Evolutionary conservation across 2,329 filamentous ascomycete genomes (phyloP).

Genomic region (Colletotrichum lupini): DNA sequence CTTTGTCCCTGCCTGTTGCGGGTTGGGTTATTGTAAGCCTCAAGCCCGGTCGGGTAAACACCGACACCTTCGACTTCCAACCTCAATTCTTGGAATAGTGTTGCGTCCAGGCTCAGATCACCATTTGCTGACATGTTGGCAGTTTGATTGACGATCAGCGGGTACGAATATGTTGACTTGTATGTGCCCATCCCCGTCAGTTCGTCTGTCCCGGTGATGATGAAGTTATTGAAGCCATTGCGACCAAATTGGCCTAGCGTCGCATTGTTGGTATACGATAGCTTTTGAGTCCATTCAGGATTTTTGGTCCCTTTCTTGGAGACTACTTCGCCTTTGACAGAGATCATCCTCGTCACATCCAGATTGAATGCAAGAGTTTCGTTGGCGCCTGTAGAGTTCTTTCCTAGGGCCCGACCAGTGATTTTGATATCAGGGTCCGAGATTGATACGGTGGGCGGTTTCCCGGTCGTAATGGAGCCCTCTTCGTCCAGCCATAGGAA

Average conservation of each 20-base stretch:
- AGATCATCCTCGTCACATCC: conserved; percentile 64
- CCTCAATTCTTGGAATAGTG: conserved; percentile 54
- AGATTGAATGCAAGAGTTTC: conserved; percentile 70
- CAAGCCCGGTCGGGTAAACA: conserved; percentile 68
- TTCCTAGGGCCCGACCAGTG: conserved; percentile 56
- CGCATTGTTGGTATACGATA: conserved; percentile 67
- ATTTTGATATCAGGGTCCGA: conserved; percentile 59
- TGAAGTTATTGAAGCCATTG: conserved; percentile 44
- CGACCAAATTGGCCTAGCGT: conserved; percentile 39
- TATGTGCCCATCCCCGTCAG: conserved; percentile 41
- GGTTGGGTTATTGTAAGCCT: conserved; percentile 59
- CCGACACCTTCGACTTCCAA: conserved; percentile 50
- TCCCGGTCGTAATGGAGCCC: conserved; percentile 63
- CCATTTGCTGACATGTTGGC: conserved; percentile 54
- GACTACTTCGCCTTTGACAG: conserved; percentile 61
- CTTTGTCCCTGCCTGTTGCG: conserved; percentile 25
- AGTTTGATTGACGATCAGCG: conserved; percentile 67
- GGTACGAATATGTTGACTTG: conserved; percentile 64
- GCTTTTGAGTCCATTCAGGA: conserved; percentile 66
- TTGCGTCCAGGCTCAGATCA: conserved; percentile 57
- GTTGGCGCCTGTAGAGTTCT: conserved; percentile 63
- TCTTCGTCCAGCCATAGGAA: conserved; percentile 77
- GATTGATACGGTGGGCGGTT: conserved; percentile 43
- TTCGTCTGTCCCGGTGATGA: conserved; percentile 45
- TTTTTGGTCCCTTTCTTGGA: conserved; percentile 56